Base-by-base conservation (phyloP, 192 early-diverging fungal genomes). In the Rhizoclosmatium sp. region DNA sequence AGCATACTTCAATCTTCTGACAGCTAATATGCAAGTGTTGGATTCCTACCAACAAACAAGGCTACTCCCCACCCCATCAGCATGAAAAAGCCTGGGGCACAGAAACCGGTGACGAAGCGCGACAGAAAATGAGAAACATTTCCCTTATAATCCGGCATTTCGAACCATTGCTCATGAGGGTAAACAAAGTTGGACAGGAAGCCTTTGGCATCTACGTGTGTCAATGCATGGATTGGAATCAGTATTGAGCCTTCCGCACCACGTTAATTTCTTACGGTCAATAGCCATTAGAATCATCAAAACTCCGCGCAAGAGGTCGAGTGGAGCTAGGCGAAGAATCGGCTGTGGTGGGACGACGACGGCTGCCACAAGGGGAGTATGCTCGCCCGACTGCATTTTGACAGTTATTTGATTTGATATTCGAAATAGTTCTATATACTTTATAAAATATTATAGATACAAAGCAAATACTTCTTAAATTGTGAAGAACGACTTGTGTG, bases 11-110 rank as follows among this genome's bases (percentile, higher is more conserved):
- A 65, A 65, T 21, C 19, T 2, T 47, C 1, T 19, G 21, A 47
- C 21, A 9, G 40, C 47, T 69, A 0, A 40, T 4, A 41, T 47
- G 12, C n/a, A 69, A 47, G 0, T 3, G 1, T 47, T 47, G 45
- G 2, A 9, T 46, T 31, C 56, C 73, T 76, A 64, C 65, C 69
- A 48, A 72, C 78, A 48, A 85, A 85, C 48, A 82, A 47, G 4
- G 80, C 66, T 41, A 85, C 78, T 47, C 82, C 69, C 78, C 77
- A 78, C 12, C 84, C 84, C 84, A 85, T 85, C 23, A 80, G 79
- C 78, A 83, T 60, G 49, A 85, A 79, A 61, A 85, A 85, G 10
- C 80, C 80, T 2, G 84, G 84, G 23, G 84, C 84, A 78, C 84
- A 85, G 21, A 83, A 60, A 9, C 74, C 75, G 10, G 81, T 83